Base-by-base conservation (phyloP, 495 filamentous ascomycete species). In the Neurospora sp. region DNA sequence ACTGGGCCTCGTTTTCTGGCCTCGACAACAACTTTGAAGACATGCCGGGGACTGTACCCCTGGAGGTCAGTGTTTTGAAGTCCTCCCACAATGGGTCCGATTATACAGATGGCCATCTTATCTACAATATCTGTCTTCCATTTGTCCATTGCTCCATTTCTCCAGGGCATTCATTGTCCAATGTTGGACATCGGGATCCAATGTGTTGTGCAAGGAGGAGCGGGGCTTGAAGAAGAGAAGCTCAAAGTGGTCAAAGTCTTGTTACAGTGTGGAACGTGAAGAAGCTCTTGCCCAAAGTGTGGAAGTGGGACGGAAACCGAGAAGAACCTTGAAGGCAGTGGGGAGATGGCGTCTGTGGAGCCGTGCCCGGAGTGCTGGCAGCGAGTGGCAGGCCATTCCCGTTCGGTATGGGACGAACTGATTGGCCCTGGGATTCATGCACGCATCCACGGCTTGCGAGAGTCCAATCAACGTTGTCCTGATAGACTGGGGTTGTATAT, bases 391-490 rank as follows among this genome's bases (percentile, higher is more conserved):
- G 47, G 5, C 47, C 47, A 31, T 31, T 65, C 27, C 53, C 53
- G 53, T 18, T 37, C 3, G 14, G 27, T 1, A 35, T 65, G 53
- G 53, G 53, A 65, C 27, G 53, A 65, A 65, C 53, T 75, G 77
- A 80, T 80, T 80, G 78, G 78, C 61, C 31, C 38, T 16, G 10
- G 42, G 71, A 20, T 37, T 73, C 73, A 75, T 79, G 78, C 77
- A 73, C 69, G 71, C 75, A 79, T 70, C 75, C 76, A 75, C 75
- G 47, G 53, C 72, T 39, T 73, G 77, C 27, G 42, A 22, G n/a
- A 53, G 71, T 39, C 79, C 79, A 80, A 80, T 80, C 78, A 80
- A 69, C 39, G 35, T n/a, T 14, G 71, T 31, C n/a, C 68, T 37
- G 69, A 59, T 41, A 47, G 75, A 77, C 79, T 76, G 71, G 79